These are phyloP conservation scores for Leptographium galeiforme DNA, from an alignment of 2,329 filamentous ascomycete species.

Conservation along the genomic window DNA sequence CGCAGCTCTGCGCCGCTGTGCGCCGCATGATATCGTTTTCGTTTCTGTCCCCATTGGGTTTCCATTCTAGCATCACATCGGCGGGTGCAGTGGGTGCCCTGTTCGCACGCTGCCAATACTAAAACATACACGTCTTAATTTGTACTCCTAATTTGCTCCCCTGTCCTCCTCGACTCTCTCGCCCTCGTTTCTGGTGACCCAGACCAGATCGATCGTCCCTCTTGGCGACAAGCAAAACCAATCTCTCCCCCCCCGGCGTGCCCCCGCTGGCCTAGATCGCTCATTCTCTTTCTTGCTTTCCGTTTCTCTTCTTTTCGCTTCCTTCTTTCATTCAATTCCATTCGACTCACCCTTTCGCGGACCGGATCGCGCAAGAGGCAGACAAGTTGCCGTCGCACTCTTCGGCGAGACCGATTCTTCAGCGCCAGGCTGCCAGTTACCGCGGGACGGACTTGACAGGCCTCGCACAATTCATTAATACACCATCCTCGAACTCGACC, in stretches of 20 bases:
- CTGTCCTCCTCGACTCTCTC: not conserved
- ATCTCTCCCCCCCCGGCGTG: not conserved
- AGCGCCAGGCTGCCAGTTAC: not conserved
- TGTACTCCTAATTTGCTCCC: not conserved
- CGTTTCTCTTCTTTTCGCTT: not conserved
- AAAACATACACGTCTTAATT: not conserved
- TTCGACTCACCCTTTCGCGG: not conserved
- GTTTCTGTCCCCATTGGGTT: not conserved
- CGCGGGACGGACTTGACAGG: slow-evolving; percentile 10
- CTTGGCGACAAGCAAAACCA: not conserved
- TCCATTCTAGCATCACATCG: not conserved
- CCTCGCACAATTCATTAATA: not conserved
- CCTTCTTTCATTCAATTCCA: not conserved
- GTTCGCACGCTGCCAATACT: not conserved
- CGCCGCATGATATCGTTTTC: not conserved
- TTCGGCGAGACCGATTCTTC: not conserved
- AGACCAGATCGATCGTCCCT: not conserved
- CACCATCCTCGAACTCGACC: not conserved
- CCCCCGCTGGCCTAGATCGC: not conserved
- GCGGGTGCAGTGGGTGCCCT: not conserved
- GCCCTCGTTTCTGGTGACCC: not conserved
- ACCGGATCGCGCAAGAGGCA: not conserved
- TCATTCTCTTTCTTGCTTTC: not conserved
- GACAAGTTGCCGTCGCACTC: not conserved
- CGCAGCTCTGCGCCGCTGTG: not conserved